Evolutionary conservation across 2,329 filamentous ascomycete species (phyloP).

Genomic region (Macrophomina tecta): DNA sequence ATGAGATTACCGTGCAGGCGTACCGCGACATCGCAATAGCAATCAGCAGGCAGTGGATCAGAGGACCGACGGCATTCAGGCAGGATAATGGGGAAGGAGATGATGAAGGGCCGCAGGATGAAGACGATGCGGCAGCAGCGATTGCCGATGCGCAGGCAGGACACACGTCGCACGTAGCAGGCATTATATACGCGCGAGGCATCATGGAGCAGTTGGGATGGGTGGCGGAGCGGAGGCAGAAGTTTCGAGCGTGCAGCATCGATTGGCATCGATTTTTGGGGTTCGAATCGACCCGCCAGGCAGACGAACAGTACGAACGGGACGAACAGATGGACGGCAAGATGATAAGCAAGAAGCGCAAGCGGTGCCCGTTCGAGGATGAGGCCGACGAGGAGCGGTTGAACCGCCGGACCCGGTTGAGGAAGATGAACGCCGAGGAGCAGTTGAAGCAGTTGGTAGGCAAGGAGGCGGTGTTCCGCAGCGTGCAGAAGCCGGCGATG

Average conservation of each 20-base stretch:
- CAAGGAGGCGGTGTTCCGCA: slow-evolving; percentile 30
- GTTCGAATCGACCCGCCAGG: not conserved
- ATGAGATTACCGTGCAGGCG: slow-evolving; percentile 28
- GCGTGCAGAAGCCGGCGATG: slow-evolving; percentile 34
- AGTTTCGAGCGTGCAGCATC: slow-evolving; percentile 31
- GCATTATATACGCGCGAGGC: slow-evolving; percentile 30
- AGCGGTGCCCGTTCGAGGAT: slow-evolving; percentile 27
- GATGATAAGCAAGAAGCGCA: slow-evolving; percentile 21
- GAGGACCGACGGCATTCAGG: slow-evolving; percentile 28
- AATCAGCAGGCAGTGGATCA: slow-evolving; percentile 31
- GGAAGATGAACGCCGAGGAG: slow-evolving; percentile 25
- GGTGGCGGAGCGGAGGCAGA: slow-evolving; percentile 27
- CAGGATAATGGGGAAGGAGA: slow-evolving; percentile 32
- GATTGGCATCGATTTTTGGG: slow-evolving; percentile 34
- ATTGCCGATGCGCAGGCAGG: slow-evolving; percentile 30
- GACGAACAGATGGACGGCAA: not conserved
- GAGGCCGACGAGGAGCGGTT: slow-evolving; percentile 23
- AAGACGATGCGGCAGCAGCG: slow-evolving; percentile 26
- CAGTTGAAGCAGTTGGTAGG: slow-evolving; percentile 31
- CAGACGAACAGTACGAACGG: slow-evolving; percentile 23
- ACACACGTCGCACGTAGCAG: slow-evolving; percentile 29
- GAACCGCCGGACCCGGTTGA: slow-evolving; percentile 26
- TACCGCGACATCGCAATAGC: slow-evolving; percentile 33
- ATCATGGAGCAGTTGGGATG: slow-evolving; percentile 31
- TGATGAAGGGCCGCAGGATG: slow-evolving; percentile 12